phyloP scores from a whole-genome alignment of 345 rosid species.

The Sisymbrium irio region DNA sequence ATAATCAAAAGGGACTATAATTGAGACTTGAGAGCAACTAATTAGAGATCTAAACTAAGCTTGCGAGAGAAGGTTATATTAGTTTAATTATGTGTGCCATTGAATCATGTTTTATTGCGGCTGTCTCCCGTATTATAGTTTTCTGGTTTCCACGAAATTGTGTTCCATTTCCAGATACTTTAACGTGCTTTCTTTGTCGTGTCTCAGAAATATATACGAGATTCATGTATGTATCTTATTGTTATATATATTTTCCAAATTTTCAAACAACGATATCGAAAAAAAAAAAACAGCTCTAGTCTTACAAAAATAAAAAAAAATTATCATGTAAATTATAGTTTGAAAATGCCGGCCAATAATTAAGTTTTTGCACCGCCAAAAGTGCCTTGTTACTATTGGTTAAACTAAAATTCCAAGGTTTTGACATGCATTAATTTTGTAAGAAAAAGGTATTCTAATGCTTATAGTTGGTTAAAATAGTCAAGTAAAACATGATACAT shows the following conservation, averaged over 20 bases:
- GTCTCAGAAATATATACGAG: constrained; percentile 4
- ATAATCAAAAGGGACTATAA: background rate
- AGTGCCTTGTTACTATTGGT: background rate
- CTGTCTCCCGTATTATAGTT: constrained; percentile 26
- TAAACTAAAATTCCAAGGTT: background rate
- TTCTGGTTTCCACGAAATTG: constrained; percentile 33
- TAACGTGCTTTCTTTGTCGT: constrained; percentile 27
- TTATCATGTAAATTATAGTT: background rate
- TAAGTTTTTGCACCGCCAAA: background rate
- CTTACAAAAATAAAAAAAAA: background rate
- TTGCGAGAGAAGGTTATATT: constrained; percentile 6
- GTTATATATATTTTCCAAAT: background rate
- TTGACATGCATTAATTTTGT: background rate
- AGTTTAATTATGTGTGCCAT: constrained; percentile 14
- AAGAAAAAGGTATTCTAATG: background rate
- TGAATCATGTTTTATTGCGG: constrained; percentile 25
- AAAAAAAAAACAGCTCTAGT: background rate
- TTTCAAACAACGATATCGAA: background rate
- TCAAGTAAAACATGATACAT: background rate
- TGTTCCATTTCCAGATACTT: constrained; percentile 21
- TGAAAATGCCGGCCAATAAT: background rate
- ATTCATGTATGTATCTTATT: background rate
- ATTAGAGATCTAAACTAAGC: constrained; percentile 1
- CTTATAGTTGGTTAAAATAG: background rate
- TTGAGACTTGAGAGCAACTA: background rate